Conservation (phyloP, 2,329 filamentous ascomycete species). For the Neospermospora avenae region DNA sequence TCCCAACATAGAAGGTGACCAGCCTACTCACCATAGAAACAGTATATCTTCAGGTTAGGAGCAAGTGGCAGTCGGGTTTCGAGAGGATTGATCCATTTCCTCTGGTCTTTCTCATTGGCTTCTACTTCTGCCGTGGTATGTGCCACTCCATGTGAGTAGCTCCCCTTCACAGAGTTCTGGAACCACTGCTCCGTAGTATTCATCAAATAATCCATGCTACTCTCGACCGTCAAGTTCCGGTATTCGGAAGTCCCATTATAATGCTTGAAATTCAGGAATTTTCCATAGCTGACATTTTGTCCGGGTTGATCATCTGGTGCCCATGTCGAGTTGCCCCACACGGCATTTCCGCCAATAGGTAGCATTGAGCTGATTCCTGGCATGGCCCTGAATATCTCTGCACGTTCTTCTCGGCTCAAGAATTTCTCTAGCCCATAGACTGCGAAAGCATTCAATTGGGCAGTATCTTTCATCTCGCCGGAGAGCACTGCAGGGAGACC, state of each 20-base stretch:
- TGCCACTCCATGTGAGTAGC: slow-evolving; percentile 87
- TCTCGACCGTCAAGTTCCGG: slow-evolving; percentile 75
- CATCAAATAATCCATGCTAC: slow-evolving; percentile 75
- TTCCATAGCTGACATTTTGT: slow-evolving; percentile 72
- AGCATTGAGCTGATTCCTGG: slow-evolving; percentile 96
- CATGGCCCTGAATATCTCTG: slow-evolving; percentile 94
- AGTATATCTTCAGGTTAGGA: slow-evolving; percentile 89
- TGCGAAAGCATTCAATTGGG: slow-evolving; percentile 91
- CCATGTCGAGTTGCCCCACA: slow-evolving; percentile 89
- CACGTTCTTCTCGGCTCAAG: slow-evolving; percentile 82
- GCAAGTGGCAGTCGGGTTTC: slow-evolving; percentile 84
- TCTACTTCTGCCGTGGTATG: slow-evolving; percentile 77
- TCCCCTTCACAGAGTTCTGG: slow-evolving; percentile 62
- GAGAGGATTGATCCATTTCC: slow-evolving; percentile 93
- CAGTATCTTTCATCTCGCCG: slow-evolving; percentile 97
- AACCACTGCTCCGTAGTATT: slow-evolving; percentile 85
- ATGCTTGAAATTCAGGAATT: slow-evolving; percentile 78
- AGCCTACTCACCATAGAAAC: slow-evolving; percentile 71
- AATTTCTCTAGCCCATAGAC: slow-evolving; percentile 98
- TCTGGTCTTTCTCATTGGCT: slow-evolving; percentile 69
- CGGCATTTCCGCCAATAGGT: slow-evolving; percentile 84
- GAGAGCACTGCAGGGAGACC: slow-evolving; percentile 86
- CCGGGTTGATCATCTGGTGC: slow-evolving; percentile 82
- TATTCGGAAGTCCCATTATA: slow-evolving; percentile 62
- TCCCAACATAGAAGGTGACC: background rate